Base-by-base conservation (phyloP, 1,284 basidiomycete species). In the Cutaneotrichosporon dermatis region DNA sequence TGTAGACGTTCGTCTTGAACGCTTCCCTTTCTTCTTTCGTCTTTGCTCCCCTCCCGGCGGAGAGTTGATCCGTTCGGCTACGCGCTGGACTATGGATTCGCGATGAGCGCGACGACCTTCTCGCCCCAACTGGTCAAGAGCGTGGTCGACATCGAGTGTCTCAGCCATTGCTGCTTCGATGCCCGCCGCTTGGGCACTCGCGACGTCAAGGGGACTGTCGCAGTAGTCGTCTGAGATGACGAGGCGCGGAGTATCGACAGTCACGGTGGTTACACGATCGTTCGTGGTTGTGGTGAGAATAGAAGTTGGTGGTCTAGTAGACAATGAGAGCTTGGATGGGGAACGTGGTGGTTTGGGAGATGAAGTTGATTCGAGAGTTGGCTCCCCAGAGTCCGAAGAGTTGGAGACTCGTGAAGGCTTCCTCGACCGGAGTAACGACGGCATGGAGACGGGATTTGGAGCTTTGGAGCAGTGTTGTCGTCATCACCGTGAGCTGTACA, bases 31-130 rank as follows among this genome's bases (percentile, higher is more conserved):
- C 46, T 66, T 65, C 54, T 64, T 64, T 40, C 56, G 60, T 56
- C 60, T 33, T 56, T 58, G 11, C 49, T 60, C 60, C 35, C 44
- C 41, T 12, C n/a, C 40, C 6, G 63, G 54, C 4, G 46, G 46
- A n/a, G 33, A 34, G 33, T 34, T 25, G 51, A 61, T 25, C 55
- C 54, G 5, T 15, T 61, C 61, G 1, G 64, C 60, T 3, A 68
- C 61, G 6, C 66, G 58, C 25, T 66, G 57, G 11, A 69, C 66
- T 1, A 70, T 60, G 0, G 70, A 70, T 4, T 66, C 69, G n/a
- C 59, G 55, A 9, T 66, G 62, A 4, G 60, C 58, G 11, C 54
- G 58, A 6, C 55, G 41, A 1, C 45, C 49, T 54, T 55, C 54
- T n/a, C 45, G 35, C 11, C 13, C 43, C 13, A 36, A 11, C 11